Conservation (phyloP, 2,329 filamentous ascomycete species). For the Colletotrichum plurivorum region DNA sequence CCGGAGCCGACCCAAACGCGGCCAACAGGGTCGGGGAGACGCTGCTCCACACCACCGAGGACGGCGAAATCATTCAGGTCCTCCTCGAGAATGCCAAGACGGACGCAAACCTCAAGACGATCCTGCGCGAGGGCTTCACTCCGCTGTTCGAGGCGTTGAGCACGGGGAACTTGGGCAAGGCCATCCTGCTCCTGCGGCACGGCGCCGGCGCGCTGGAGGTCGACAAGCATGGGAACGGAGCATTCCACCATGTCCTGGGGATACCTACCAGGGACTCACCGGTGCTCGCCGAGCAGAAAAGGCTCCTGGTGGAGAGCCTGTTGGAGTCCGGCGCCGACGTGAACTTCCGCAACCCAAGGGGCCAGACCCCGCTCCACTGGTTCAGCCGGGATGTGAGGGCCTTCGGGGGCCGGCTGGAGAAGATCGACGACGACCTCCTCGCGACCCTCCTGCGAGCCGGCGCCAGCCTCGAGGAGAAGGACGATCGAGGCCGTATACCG, state of each 20-base stretch:
- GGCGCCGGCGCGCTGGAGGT: constrained; percentile 40
- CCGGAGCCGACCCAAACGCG: constrained; percentile 45
- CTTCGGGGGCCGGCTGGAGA: too few species aligned
- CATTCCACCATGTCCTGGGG: constrained; percentile 32
- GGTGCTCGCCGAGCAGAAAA: background rate
- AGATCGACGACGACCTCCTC: background rate
- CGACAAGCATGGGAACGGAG: constrained; percentile 43
- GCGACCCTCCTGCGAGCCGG: constrained; percentile 30
- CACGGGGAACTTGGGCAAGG: constrained; percentile 1
- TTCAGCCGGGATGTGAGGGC: background rate
- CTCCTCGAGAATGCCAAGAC: constrained; percentile 2
- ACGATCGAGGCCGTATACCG: constrained; percentile 40
- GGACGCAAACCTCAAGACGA: background rate
- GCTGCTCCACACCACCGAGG: constrained; percentile 6
- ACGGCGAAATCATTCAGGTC: background rate
- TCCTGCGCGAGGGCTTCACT: background rate
- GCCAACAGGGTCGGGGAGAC: constrained; percentile 30
- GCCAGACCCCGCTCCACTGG: constrained; percentile 40
- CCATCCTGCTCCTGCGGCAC: constrained; percentile 25
- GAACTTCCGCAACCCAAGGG: constrained; percentile 41
- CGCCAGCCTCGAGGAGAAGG: constrained; percentile 37
- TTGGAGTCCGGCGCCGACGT: constrained; percentile 44
- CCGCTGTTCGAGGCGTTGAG: background rate
- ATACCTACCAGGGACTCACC: background rate
- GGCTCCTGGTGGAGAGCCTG: constrained; percentile 12